Percentiles rank a stretch among this genome's conserved stretches.
Evolutionary conservation across 257 asterid species (phyloP).

Genomic region (Nicotiana undulata): DNA sequence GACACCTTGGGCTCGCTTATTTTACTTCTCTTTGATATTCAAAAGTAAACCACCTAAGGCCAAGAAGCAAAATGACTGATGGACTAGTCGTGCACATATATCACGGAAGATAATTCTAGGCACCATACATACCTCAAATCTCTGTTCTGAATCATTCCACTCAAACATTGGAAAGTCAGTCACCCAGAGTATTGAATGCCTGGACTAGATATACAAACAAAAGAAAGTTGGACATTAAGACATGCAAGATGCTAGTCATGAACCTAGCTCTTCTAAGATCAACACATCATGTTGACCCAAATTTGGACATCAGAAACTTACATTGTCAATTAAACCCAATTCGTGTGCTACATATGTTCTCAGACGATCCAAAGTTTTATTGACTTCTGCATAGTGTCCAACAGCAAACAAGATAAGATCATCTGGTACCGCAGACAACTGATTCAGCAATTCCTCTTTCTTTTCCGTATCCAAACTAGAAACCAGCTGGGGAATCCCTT

Average conservation of each 20-base stretch:
- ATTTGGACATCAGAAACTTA: conserved; percentile 32
- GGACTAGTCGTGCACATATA: neutral
- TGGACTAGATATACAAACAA: conserved; percentile 42
- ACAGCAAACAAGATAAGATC: conserved; percentile 94
- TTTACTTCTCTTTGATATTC: conserved; percentile 1
- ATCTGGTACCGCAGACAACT: conserved; percentile 56
- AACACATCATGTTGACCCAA: neutral
- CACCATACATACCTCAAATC: conserved; percentile 71
- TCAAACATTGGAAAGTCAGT: conserved; percentile 99
- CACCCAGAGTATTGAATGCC: conserved; percentile 90
- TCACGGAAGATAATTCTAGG: conserved; percentile 4
- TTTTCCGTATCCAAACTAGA: conserved; percentile 53
- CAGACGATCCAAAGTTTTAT: conserved; percentile 70
- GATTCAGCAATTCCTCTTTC: conserved; percentile 45
- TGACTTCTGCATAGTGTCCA: conserved; percentile 63
- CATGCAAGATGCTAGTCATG: conserved; percentile 8
- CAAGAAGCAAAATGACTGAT: neutral
- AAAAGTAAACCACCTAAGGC: neutral
- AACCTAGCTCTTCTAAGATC: neutral
- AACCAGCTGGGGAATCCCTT: conserved; percentile 79
- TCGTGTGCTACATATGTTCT: conserved; percentile 64
- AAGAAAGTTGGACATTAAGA: conserved; percentile 12
- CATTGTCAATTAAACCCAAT: conserved; percentile 72
- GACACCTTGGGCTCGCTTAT: neutral
- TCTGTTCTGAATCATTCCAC: conserved; percentile 88